A percentile compares a stretch with the other conserved stretches of the same genome.
These are phyloP conservation scores for Aegilops sharonensis DNA, from an alignment of 176 grass and related monocot genomes.

Conservation along the genomic window DNA sequence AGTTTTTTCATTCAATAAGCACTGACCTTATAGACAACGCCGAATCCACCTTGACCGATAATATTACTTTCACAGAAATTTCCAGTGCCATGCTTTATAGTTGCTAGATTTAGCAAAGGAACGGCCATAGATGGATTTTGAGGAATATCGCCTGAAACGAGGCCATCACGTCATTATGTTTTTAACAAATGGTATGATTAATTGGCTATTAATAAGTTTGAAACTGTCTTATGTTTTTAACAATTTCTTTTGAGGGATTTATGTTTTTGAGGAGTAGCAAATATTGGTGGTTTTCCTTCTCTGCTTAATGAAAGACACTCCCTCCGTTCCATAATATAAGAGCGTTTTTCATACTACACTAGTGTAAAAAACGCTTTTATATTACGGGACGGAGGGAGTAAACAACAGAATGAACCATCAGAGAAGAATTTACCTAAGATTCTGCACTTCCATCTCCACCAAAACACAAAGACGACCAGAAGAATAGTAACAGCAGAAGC, in stretches of 20 bases:
- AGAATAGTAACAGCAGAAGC: not conserved
- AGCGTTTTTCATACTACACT: too few relatives aligned
- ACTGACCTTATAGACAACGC: too few relatives aligned
- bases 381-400: too few relatives aligned
- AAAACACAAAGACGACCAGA: not conserved
- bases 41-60: too few relatives aligned
- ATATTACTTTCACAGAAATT: slow-evolving; percentile 13
- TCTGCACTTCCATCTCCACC: not conserved
- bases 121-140: not conserved
- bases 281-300: not conserved
- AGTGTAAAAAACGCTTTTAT: too few relatives aligned
- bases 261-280: not conserved
- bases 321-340: too few relatives aligned
- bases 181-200: not conserved
- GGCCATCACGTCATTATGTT: not conserved
- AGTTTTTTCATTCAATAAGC: too few relatives aligned
- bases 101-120: not conserved
- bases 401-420: too few relatives aligned
- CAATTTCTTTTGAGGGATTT: too few relatives aligned
- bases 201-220: too few relatives aligned
- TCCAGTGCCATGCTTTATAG: not conserved
- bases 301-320: not conserved
- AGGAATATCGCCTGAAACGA: not conserved
- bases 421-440: not conserved
- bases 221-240: too few relatives aligned